These are phyloP conservation scores for Serendipita indica DNA, from an alignment of 768 basidiomycete species.

Conservation along the genomic window DNA sequence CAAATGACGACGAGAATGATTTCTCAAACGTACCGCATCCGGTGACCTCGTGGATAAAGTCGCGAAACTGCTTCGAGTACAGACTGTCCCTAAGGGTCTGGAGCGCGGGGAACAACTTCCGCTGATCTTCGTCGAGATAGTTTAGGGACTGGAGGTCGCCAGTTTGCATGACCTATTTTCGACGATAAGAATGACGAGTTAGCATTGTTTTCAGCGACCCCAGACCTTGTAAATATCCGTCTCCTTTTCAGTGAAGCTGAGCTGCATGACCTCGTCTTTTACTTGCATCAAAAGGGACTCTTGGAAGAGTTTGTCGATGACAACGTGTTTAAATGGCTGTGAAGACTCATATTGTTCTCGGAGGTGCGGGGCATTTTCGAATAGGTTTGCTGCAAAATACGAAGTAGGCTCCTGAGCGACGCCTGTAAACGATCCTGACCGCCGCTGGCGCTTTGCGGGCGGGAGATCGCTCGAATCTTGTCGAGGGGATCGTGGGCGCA, in stretches of 20 bases:
- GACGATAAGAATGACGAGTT: background rate
- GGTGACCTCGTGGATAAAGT: slow-evolving; percentile 72
- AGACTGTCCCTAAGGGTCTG: slow-evolving; percentile 78
- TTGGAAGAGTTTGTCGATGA: slow-evolving; percentile 69
- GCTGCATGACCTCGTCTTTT: slow-evolving; percentile 64
- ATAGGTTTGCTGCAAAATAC: slow-evolving; percentile 38
- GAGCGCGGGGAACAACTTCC: slow-evolving; percentile 65
- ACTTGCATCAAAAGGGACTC: slow-evolving; percentile 67
- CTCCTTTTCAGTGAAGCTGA: slow-evolving; percentile 84
- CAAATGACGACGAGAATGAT: background rate
- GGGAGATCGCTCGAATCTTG: background rate
- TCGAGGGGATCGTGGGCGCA: slow-evolving; percentile 7
- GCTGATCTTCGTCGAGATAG: slow-evolving; percentile 63
- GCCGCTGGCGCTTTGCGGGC: slow-evolving; percentile 11
- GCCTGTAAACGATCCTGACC: background rate
- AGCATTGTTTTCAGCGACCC: slow-evolving; percentile 17
- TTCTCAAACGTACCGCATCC: slow-evolving; percentile 76
- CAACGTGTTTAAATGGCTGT: slow-evolving; percentile 67
- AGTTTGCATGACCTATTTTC: slow-evolving; percentile 76
- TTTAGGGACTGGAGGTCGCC: slow-evolving; percentile 90
- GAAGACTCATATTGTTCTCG: slow-evolving; percentile 40
- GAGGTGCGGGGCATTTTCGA: slow-evolving; percentile 45
- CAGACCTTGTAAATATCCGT: slow-evolving; percentile 99
- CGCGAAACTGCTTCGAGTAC: slow-evolving; percentile 70
- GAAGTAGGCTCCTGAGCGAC: background rate